Base-by-base conservation (phyloP, 139 green algal genomes). In the Ettlia oleoabundans region DNA sequence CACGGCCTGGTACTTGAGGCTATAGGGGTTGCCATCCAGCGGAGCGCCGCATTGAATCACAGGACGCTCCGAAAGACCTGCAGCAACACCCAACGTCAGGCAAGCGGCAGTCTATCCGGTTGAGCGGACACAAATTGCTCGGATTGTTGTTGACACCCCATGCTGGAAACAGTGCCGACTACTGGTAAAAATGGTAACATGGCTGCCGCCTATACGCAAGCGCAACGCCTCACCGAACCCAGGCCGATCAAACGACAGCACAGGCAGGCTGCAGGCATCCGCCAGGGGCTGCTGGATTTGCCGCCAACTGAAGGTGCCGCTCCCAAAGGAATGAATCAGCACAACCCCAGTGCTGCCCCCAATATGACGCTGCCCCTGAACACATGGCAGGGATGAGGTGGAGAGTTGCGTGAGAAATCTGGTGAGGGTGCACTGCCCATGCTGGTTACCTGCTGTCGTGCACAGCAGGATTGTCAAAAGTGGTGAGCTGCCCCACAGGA, bases 291-390 rank as follows among this genome's bases (percentile, higher is more conserved):
- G 86, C 90, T 95, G 91, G 2, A 97, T 61, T 65, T 96, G 90
- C 5, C 94, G 90, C 93, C 93, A 97, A 19, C 90, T 67, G 82
- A 96, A 96, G 22, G 89, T 85, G 2, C 93, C 94, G 15, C 89
- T 92, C 41, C 93, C 94, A 90, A 94, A 96, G 30, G 91, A 89
- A 81, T 97, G 94, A 6, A 96, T 80, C 41, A 96, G 83, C 66
- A 97, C 53, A n/a, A 92, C 53, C 33, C 38, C 83, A 1, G 64
- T 77, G 15, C 18, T 38, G 3, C 51, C 40, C 33, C 40, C 24
- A 7, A 7, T 38, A 32, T 22, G 55, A 40, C 32, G 32, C 30
- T 58, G 33, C 47, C 13, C 18, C 22, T n/a, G 5, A 77, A 18
- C 32, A 68, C 13, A n/a, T 40, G 22, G 1, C 81, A 33, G n/a